These are phyloP conservation scores for Colletotrichum neosansevieriae DNA, from an alignment of 2,329 filamentous ascomycete species.

Conservation along the genomic window DNA sequence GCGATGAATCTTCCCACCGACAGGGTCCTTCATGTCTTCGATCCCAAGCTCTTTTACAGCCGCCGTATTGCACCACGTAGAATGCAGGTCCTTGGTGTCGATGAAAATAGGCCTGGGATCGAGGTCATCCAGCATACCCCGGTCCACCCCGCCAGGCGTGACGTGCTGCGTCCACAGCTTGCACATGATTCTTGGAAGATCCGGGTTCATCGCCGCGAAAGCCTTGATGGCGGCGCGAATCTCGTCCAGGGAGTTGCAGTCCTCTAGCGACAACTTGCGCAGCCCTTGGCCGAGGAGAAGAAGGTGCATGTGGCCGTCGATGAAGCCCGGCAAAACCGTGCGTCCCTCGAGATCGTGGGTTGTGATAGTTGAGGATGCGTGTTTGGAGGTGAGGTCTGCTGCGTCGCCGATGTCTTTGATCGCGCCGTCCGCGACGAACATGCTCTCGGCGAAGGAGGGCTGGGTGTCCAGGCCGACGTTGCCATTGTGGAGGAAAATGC, in stretches of 20 bases:
- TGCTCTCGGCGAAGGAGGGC: slow-evolving; percentile 40
- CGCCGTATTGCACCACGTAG: slow-evolving; percentile 66
- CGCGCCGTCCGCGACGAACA: slow-evolving; percentile 40
- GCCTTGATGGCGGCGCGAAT: slow-evolving; percentile 60
- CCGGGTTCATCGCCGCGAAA: slow-evolving; percentile 60
- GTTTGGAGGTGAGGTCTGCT: slow-evolving; percentile 7
- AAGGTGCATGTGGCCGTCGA: slow-evolving; percentile 70
- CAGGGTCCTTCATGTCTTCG: slow-evolving; percentile 58
- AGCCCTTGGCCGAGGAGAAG: slow-evolving; percentile 66
- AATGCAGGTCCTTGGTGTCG: slow-evolving; percentile 68
- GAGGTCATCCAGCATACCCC: slow-evolving; percentile 63
- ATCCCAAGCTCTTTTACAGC: slow-evolving; percentile 63
- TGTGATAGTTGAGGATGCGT: neutral
- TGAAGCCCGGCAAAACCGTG: slow-evolving; percentile 65
- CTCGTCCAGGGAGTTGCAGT: slow-evolving; percentile 61
- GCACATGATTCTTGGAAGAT: slow-evolving; percentile 62
- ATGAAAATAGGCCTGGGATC: slow-evolving; percentile 67
- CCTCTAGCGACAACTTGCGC: slow-evolving; percentile 61
- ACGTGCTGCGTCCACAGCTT: slow-evolving; percentile 68
- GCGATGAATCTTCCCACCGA: slow-evolving; percentile 65
- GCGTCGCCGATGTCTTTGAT: slow-evolving; percentile 36
- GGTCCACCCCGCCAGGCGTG: slow-evolving; percentile 59
- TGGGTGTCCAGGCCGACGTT: slow-evolving; percentile 31
- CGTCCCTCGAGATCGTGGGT: slow-evolving; percentile 45
- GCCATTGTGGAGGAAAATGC: slow-evolving; percentile 38